Conservation (phyloP, 2,329 filamentous ascomycete genomes). For the Colletotrichum sp. region DNA sequence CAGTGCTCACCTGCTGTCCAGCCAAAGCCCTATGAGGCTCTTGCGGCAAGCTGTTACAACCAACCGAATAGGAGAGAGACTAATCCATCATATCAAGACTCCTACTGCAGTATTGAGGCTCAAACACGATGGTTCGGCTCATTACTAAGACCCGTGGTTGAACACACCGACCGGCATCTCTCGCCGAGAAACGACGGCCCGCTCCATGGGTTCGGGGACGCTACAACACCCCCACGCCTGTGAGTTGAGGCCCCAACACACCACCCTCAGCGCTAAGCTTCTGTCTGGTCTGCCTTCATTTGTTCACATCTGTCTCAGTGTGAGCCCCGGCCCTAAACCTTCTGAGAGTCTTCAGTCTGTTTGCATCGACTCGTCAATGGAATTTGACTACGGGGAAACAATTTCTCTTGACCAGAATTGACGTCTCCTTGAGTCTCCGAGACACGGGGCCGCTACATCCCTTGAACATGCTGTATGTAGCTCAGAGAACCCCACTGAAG, state of each 20-base stretch:
- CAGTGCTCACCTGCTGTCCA: not conserved
- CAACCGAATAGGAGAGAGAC: not conserved
- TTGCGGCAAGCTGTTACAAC: not conserved
- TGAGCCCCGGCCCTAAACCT: not conserved
- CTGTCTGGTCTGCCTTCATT: not conserved
- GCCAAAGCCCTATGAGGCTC: too few species aligned
- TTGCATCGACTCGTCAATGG: not conserved
- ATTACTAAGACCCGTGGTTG: not conserved
- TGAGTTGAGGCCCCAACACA: not conserved
- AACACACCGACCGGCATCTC: not conserved
- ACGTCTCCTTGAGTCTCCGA: not conserved
- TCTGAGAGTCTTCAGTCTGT: not conserved
- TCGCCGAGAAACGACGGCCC: not conserved
- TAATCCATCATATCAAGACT: not conserved
- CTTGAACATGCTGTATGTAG: not conserved
- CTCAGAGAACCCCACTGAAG: not conserved
- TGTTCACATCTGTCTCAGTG: not conserved
- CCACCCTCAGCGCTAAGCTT: not conserved
- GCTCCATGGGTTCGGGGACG: not conserved
- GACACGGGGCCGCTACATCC: not conserved
- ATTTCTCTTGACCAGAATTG: rapidly evolving
- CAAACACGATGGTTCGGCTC: not conserved
- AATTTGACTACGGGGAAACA: rapidly evolving
- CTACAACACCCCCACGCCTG: not conserved
- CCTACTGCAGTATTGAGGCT: not conserved